Conservation (phyloP, 768 basidiomycete genomes). For the Pholiota microspora region DNA sequence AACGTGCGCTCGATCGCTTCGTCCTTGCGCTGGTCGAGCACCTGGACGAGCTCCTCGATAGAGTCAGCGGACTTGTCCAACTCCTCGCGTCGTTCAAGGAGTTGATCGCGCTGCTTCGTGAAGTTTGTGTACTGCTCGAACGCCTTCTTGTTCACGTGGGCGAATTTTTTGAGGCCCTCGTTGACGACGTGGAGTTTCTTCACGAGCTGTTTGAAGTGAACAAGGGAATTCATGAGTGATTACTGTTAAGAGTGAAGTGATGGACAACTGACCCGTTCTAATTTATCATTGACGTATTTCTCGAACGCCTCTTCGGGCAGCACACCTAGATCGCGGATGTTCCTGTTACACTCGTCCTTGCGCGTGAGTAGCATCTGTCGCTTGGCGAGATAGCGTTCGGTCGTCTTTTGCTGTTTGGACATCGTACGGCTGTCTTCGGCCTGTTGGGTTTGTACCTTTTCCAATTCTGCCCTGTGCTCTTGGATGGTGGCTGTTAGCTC, state of each 20-base stretch:
- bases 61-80: slow-evolving; percentile 86
- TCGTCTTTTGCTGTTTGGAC: slow-evolving; percentile 91
- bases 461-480: slow-evolving; percentile 61
- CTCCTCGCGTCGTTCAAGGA: slow-evolving; percentile 83
- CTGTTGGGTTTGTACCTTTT: slow-evolving; percentile 79
- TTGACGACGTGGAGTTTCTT: slow-evolving; percentile 92
- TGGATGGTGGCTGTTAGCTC: slow-evolving; percentile 61
- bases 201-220: slow-evolving; percentile 66
- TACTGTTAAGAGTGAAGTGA: background rate
- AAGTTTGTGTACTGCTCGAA: slow-evolving; percentile 99
- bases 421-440: slow-evolving; percentile 84
- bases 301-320: slow-evolving; percentile 96
- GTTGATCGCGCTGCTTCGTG: slow-evolving; percentile 94
- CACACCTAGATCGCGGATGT: slow-evolving; percentile 94
- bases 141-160: slow-evolving; percentile 99
- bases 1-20: slow-evolving; percentile 99
- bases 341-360: slow-evolving; percentile 93
- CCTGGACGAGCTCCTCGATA: slow-evolving; percentile 90
- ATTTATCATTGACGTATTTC: slow-evolving; percentile 85
- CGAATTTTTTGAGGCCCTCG: slow-evolving; percentile 92
- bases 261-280: slow-evolving; percentile 68
- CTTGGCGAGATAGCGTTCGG: slow-evolving; percentile 92
- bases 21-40: slow-evolving; percentile 95
- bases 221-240: background rate
- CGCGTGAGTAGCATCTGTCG: slow-evolving; percentile 79